A percentile compares a stretch with the other conserved stretches of the same genome.
Evolutionary conservation across 164 flowering plant genomes (phyloP).

Genomic region (Stephania japonica): DNA sequence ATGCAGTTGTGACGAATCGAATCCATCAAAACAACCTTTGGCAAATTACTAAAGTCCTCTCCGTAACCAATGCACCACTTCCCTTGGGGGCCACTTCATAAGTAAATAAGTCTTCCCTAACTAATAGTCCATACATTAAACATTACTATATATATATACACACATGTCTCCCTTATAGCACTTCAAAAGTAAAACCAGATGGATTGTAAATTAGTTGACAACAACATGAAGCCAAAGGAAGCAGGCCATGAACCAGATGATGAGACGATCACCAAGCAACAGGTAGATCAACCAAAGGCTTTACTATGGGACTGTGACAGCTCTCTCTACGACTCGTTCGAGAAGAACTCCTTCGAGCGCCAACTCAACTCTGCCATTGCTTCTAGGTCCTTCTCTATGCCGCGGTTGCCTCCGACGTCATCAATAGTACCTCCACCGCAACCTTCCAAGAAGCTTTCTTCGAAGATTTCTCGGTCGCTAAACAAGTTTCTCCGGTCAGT

Average conservation of each 20-base stretch:
- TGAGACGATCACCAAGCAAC: constrained; percentile 12
- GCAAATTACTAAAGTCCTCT: too few relatives aligned
- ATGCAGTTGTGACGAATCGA: too few relatives aligned
- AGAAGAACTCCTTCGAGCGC: constrained; percentile 70
- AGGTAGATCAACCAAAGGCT: constrained; percentile 2
- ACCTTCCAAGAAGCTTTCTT: constrained; percentile 16
- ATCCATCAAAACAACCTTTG: too few relatives aligned
- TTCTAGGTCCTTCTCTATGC: constrained; percentile 70
- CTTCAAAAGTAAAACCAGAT: background rate
- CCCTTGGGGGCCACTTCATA: too few relatives aligned
- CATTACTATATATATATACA: too few relatives aligned
- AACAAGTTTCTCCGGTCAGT: constrained; percentile 42
- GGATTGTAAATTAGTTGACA: too few relatives aligned
- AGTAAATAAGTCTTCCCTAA: too few relatives aligned
- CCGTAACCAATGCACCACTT: too few relatives aligned
- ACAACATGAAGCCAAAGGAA: too few relatives aligned
- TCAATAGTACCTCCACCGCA: constrained; percentile 16
- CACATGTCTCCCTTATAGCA: background rate
- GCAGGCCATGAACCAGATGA: background rate
- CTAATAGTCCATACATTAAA: too few relatives aligned
- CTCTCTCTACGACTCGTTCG: constrained; percentile 86
- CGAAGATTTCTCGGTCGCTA: constrained; percentile 57
- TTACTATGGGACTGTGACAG: constrained; percentile 84
- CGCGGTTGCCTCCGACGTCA: constrained; percentile 33
- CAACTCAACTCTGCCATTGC: constrained; percentile 76